A percentile compares a stretch with the other conserved stretches of the same genome.
These are phyloP conservation scores for Phaeodactylum tricornutum DNA, from an alignment of 108 stramenopile genomes.

Conservation along the genomic window DNA sequence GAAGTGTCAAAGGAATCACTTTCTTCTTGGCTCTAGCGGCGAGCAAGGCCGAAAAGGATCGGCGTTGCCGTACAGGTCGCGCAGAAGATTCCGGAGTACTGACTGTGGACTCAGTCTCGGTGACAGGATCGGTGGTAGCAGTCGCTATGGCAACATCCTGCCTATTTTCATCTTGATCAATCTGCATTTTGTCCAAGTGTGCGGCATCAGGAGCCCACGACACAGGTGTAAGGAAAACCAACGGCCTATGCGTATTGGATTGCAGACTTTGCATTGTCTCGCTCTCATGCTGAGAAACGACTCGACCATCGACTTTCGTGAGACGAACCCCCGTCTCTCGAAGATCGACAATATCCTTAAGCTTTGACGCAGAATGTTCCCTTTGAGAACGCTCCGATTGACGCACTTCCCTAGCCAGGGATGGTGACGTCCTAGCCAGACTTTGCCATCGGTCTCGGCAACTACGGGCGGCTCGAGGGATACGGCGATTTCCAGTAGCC, in stretches of 20 bases:
- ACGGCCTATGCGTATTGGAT: no score
- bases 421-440: slow-evolving; percentile 6
- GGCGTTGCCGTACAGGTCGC: background rate
- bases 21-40: slow-evolving; percentile 23
- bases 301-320: slow-evolving; percentile 3
- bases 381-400: background rate
- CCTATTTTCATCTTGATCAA: background rate
- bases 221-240: background rate
- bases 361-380: no score
- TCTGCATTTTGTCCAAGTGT: background rate
- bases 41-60: slow-evolving; percentile 13
- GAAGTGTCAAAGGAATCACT: slow-evolving; percentile 30
- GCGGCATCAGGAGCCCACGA: no score
- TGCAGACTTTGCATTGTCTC: background rate
- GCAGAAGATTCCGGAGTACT: background rate
- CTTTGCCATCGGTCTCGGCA: slow-evolving; percentile 58
- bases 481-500: slow-evolving; percentile 1
- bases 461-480: slow-evolving; percentile 29
- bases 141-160: background rate
- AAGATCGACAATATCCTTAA: background rate
- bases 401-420: background rate
- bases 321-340: background rate
- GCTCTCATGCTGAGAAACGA: no score
- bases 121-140: background rate
- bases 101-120: background rate